phyloP scores from a whole-genome alignment of 78 protist genomes.

The Tieghemostelium lacteum region DNA sequence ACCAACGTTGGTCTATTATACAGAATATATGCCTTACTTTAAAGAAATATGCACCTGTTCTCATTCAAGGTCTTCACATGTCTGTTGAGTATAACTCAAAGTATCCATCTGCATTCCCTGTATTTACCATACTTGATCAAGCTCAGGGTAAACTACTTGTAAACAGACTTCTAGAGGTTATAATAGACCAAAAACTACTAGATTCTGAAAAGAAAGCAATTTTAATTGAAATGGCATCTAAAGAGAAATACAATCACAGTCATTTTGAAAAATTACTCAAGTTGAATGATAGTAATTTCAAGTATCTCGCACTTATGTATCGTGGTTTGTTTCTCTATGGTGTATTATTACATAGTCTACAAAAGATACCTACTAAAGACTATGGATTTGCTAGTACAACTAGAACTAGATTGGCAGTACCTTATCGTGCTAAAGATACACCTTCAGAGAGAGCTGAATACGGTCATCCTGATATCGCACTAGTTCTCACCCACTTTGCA shows the following conservation, averaged over 20 bases:
- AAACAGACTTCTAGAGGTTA: not conserved
- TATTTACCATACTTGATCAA: not conserved
- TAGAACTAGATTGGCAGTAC: slow-evolving; percentile 18
- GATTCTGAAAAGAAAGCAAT: not conserved
- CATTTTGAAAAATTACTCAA: no score
- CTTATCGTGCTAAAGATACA: slow-evolving; percentile 68
- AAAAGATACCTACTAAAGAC: not conserved
- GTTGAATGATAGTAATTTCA: not conserved
- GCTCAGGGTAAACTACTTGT: not conserved
- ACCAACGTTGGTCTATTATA: not conserved
- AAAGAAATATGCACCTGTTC: not conserved
- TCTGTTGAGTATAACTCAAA: not conserved
- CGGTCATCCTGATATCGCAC: slow-evolving; percentile 84
- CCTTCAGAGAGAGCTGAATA: slow-evolving; percentile 82
- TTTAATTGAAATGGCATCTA: not conserved
- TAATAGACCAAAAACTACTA: not conserved
- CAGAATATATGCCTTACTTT: not conserved
- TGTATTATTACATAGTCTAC: not conserved
- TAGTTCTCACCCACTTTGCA: slow-evolving; percentile 73
- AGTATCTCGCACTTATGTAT: not conserved
- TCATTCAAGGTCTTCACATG: not conserved
- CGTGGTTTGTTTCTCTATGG: slow-evolving; percentile 1
- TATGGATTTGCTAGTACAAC: not conserved
- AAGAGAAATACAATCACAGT: not conserved
- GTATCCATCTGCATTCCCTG: not conserved